Conservation (phyloP, 495 filamentous ascomycete species). For the Neurospora sp. region DNA sequence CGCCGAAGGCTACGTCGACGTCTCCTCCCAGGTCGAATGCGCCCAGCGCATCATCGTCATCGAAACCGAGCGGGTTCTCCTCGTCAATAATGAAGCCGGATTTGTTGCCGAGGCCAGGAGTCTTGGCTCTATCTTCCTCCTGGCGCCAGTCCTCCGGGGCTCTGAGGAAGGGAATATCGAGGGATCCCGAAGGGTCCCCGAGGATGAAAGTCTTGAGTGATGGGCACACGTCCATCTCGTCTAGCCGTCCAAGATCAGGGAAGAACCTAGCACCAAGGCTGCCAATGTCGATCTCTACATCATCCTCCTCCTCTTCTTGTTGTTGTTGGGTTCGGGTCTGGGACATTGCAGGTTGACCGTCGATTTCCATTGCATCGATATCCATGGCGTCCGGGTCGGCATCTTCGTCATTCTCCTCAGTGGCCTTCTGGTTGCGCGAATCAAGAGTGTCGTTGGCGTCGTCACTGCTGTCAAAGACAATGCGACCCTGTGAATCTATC, state of each 20-base stretch:
- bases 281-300: conserved; percentile 65
- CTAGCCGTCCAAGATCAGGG: conserved; percentile 65
- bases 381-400: conserved; percentile 24
- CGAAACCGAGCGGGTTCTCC: conserved; percentile 68
- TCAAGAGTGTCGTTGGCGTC: conserved; percentile 58
- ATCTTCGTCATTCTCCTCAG: conserved; percentile 40
- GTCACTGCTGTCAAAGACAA: conserved; percentile 97
- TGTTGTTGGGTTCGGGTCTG: conserved; percentile 13
- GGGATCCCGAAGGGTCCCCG: conserved; percentile 68
- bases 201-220: conserved; percentile 89
- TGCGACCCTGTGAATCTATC: conserved; percentile 82
- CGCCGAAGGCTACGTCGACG: neutral
- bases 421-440: conserved; percentile 29
- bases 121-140: conserved; percentile 48
- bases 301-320: conserved; percentile 31
- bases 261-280: conserved; percentile 74
- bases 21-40: conserved; percentile 54
- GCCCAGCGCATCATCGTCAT: conserved; percentile 68
- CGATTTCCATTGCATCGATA: conserved; percentile 6
- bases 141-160: conserved; percentile 76
- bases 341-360: conserved; percentile 22
- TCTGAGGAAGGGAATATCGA: conserved; percentile 88
- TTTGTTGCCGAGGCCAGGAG: conserved; percentile 48
- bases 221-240: conserved; percentile 86
- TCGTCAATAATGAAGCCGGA: conserved; percentile 78